phyloP scores from a whole-genome alignment of 2,329 filamentous ascomycete species.

The Penicillium italicum region DNA sequence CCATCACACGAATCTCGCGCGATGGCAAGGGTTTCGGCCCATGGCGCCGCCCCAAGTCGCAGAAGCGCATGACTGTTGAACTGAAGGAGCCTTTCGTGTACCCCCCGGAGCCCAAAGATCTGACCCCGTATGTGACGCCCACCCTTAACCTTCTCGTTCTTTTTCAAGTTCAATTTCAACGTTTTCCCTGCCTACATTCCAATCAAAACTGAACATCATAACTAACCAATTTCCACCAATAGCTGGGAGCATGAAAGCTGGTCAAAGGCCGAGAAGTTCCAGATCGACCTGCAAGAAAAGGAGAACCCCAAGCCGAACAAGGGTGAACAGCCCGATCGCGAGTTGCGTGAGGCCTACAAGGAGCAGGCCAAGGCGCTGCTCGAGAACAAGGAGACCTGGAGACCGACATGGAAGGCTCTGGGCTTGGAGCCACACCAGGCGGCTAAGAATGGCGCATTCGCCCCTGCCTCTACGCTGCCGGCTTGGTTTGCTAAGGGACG shows the following conservation, averaged over 20 bases:
- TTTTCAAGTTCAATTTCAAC: background rate
- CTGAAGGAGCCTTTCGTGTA: constrained; percentile 83
- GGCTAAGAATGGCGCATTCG: constrained; percentile 10
- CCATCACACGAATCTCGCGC: constrained; percentile 48
- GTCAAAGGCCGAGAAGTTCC: constrained; percentile 48
- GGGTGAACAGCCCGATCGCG: constrained; percentile 20
- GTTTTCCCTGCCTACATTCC: constrained; percentile 1
- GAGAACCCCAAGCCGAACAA: constrained; percentile 36
- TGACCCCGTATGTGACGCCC: constrained; percentile 50
- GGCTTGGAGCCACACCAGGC: constrained; percentile 33
- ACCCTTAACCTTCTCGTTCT: background rate
- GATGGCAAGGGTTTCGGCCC: constrained; percentile 46
- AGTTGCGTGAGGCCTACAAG: constrained; percentile 46
- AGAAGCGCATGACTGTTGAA: constrained; percentile 95
- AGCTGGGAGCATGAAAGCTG: constrained; percentile 63
- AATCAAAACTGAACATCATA: background rate
- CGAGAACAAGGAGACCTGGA: constrained; percentile 60
- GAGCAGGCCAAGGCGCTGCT: constrained; percentile 63
- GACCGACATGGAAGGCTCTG: constrained; percentile 46
- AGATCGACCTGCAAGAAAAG: constrained; percentile 33
- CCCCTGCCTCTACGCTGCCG: constrained; percentile 1
- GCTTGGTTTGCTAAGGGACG: constrained; percentile 7
- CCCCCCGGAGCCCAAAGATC: constrained; percentile 66
- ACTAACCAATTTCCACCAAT: constrained; percentile 13
- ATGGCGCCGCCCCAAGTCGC: constrained; percentile 66